phyloP scores from a whole-genome alignment of 2,329 filamentous ascomycete species.

The Ceratocystis ficicola region DNA sequence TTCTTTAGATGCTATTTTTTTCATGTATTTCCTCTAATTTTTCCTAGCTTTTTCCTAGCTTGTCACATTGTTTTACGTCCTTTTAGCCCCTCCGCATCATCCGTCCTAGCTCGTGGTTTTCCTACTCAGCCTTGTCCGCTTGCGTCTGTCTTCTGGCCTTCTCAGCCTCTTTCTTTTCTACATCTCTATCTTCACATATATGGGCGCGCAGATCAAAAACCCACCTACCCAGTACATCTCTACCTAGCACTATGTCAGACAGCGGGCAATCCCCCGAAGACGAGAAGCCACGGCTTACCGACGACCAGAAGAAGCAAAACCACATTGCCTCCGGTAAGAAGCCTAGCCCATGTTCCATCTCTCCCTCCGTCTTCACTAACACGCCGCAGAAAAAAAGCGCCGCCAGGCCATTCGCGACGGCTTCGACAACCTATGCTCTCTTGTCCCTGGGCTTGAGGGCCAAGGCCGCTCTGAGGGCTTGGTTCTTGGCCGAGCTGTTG shows the following conservation, averaged over 20 bases:
- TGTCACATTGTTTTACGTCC: background rate
- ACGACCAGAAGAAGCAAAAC: conserved; percentile 45
- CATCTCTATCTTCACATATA: background rate
- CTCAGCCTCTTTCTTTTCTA: background rate
- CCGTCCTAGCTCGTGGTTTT: background rate
- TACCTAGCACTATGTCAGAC: conserved; percentile 13
- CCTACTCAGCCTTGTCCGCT: background rate
- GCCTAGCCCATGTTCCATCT: background rate
- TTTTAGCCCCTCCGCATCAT: conserved; percentile 1
- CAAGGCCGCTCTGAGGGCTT: conserved; percentile 75
- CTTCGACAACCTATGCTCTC: conserved; percentile 66
- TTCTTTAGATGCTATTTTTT: background rate
- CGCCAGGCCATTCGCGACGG: conserved; percentile 61
- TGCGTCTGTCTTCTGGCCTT: background rate
- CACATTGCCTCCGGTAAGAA: conserved; percentile 41
- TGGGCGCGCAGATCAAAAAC: background rate
- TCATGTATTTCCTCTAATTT: background rate
- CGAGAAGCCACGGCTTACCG: conserved; percentile 41
- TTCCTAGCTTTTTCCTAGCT: background rate
- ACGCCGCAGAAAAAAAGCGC: conserved; percentile 35
- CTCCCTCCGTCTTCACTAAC: background rate
- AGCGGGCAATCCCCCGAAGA: conserved; percentile 26
- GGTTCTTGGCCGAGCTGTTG: conserved; percentile 61
- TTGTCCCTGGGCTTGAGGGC: conserved; percentile 71
- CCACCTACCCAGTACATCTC: background rate